Evolutionary conservation across 176 grass and related monocot species (phyloP), one percentile per base, ranked within the genome.

Genomic region (Calamus simplicifolius): DNA sequence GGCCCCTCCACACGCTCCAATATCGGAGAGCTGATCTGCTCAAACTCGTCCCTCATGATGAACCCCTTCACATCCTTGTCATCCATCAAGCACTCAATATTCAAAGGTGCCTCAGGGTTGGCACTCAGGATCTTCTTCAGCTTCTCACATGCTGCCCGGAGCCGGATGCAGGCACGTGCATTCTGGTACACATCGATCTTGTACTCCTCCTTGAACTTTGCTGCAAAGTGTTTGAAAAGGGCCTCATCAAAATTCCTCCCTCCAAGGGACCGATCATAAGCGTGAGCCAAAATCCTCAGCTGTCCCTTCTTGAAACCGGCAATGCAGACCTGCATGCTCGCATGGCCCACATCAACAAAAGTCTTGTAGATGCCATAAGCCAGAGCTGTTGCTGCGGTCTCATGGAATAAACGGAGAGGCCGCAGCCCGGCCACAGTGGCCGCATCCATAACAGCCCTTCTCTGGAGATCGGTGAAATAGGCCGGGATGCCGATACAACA

Each of bases 71-170:
- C 90, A 57, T 95, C 90, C 80, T 86, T 95, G 70, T 95, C 90
- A 50, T 95, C 90, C 90, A 95, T 89, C 79, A 95, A 81, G 55
- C 90, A 95, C 53, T 95, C 90, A 16, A 95, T 86, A 49, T 75
- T 84, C 70, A 95, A 55, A 4, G 90, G 86, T 6, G 90, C 79
- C 59, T 86, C 90, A 25, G 90, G 76, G 26, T 95, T 95, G 16
- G 86, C 90, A 3, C 90, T 89, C 16, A 95, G 77, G 54, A 89
- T 2, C 69, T 95, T 89, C 76, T 95, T 95, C 53, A 95, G 76
- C 48, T 89, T 95, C 65, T 95, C 90, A 43, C 90, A 95, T 0
- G 80, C 82, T 35, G 85, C 78, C 4, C 85, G 75, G 19, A 95
- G 27, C 29, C 90, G 86, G n/a, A 86, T 54, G 77, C 90, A 89